A percentile compares a stretch with the other conserved stretches of the same genome.
These are phyloP conservation scores for Hypoxylon sp. DNA, from an alignment of 2,329 filamentous ascomycete genomes.

Conservation along the genomic window DNA sequence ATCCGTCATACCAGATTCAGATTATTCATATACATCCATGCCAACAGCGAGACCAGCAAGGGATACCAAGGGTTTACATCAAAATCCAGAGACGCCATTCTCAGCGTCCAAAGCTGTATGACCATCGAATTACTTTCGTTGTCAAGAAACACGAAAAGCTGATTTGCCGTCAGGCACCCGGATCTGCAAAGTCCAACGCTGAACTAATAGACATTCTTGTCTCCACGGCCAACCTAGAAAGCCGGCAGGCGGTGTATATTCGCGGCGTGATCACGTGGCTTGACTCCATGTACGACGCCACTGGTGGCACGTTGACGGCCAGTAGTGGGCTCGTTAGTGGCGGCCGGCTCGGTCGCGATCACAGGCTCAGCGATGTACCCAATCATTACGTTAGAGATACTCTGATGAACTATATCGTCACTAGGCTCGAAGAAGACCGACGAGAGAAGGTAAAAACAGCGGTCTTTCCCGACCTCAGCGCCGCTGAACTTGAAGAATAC, in stretches of 20 bases:
- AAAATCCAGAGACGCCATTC: conserved; percentile 22
- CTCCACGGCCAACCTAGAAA: conserved; percentile 10
- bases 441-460: conserved; percentile 18
- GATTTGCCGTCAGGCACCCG: conserved; percentile 10
- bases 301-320: background rate
- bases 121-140: background rate
- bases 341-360: conserved; percentile 33
- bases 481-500: conserved; percentile 29
- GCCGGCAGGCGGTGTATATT: background rate
- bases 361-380: conserved; percentile 35
- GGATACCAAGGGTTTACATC: background rate
- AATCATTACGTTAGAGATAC: conserved; percentile 33
- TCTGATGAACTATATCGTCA: conserved; percentile 36
- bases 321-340: conserved; percentile 6
- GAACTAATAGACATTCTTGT: conserved; percentile 31
- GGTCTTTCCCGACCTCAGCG: conserved; percentile 34
- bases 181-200: conserved; percentile 31
- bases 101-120: conserved; percentile 31
- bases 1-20: conserved; percentile 5
- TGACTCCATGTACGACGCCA: conserved; percentile 14
- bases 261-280: conserved; percentile 17
- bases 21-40: too few species aligned
- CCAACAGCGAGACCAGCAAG: background rate
- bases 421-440: conserved; percentile 19
- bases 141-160: background rate